These are phyloP conservation scores for Rhodotorula sp. DNA, from an alignment of 1,284 basidiomycete species.

Conservation along the genomic window DNA sequence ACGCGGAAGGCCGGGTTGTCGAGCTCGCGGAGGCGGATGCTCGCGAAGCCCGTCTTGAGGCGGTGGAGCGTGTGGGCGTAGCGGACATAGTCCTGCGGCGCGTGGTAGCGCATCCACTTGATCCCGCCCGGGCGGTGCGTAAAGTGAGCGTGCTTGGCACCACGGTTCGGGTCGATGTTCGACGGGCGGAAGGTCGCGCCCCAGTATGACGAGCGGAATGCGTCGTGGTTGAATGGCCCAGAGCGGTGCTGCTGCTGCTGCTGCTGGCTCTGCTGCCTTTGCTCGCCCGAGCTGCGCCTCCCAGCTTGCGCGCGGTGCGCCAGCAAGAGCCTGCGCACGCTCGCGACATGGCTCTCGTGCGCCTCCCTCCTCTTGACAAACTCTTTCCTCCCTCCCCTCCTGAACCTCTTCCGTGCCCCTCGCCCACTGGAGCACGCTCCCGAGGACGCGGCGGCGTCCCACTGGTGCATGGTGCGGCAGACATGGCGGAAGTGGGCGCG, in stretches of 20 bases:
- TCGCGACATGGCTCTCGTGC: not conserved
- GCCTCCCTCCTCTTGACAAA: not conserved
- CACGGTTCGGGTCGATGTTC: not conserved
- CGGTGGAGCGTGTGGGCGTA: not conserved
- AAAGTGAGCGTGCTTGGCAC: not conserved
- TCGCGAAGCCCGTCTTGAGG: not conserved
- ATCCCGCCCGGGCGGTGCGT: not conserved
- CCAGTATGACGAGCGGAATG: constrained; percentile 16
- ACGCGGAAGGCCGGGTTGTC: not conserved
- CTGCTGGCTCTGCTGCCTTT: too few relatives aligned
- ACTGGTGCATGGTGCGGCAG: not conserved
- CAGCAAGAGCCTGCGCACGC: not conserved
- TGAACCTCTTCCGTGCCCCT: not conserved
- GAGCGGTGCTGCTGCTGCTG: not conserved
- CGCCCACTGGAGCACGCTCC: too few relatives aligned
- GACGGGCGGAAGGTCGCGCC: not conserved
- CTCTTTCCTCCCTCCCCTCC: not conserved
- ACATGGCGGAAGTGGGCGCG: not conserved
- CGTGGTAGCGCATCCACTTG: not conserved
- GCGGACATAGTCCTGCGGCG: not conserved
- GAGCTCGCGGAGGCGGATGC: not conserved
- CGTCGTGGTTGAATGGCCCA: constrained; percentile 11
- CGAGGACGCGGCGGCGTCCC: too few relatives aligned
- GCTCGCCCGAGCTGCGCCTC: not conserved
- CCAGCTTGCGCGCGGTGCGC: not conserved